Evolutionary conservation across 306 rosid species (phyloP).

Genomic region (Gynostemma pentaphyllum): DNA sequence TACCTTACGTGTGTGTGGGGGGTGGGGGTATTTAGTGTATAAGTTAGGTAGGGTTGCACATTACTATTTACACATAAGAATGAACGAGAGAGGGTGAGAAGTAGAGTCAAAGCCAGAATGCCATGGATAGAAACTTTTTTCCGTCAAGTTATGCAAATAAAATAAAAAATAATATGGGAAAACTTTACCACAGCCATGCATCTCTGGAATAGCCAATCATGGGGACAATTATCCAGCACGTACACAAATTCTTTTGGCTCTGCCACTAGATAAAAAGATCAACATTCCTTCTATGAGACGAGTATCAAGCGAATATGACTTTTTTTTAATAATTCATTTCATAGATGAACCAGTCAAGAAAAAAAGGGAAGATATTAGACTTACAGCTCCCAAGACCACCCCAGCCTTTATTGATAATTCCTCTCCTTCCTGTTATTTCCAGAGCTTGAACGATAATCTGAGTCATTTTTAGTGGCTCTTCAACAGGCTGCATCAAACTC

Average conservation of each 20-base stretch:
- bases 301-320: not conserved
- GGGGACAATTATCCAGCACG: conserved; percentile 83
- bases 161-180: not conserved
- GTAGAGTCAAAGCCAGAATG: not conserved
- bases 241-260: conserved; percentile 46
- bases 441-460: conserved; percentile 60
- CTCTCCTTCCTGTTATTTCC: conserved; percentile 69
- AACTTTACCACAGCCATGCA: conserved; percentile 73
- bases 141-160: not conserved
- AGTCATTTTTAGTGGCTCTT: conserved; percentile 72
- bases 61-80: not conserved
- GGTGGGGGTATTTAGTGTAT: too few species aligned
- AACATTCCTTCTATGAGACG: not conserved
- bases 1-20: too few species aligned
- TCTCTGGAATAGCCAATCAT: conserved; percentile 87
- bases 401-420: conserved; percentile 92
- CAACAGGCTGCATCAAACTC: conserved; percentile 52
- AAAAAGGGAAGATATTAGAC: conserved; percentile 21
- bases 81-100: not conserved
- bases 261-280: conserved; percentile 42
- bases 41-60: too few species aligned
- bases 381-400: conserved; percentile 89
- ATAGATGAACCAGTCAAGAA: not conserved
- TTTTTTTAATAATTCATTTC: not conserved
- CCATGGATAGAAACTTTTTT: not conserved